phyloP scores from a whole-genome alignment of 177 flowering plant genomes.

The Tripterygium wilfordii region DNA sequence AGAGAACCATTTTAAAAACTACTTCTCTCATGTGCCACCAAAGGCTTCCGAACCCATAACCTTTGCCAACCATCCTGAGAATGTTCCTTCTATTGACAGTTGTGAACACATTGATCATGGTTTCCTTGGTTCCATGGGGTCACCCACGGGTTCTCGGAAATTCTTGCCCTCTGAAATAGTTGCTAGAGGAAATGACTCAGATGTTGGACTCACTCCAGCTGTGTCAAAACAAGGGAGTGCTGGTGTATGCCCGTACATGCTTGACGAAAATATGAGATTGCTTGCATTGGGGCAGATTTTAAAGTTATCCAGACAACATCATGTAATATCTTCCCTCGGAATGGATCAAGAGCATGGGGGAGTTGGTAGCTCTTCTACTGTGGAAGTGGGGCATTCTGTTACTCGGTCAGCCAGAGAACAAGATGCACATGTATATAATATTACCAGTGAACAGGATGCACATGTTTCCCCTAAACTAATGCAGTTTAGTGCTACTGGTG shows the following conservation, averaged over 20 bases:
- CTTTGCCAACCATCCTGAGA: slow-evolving; percentile 8
- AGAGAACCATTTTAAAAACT: slow-evolving; percentile 2
- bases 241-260: slow-evolving; percentile 16
- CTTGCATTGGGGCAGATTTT: slow-evolving; percentile 32
- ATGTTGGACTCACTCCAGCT: slow-evolving; percentile 13
- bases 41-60: slow-evolving; percentile 20
- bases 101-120: slow-evolving; percentile 14
- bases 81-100: slow-evolving; percentile 16
- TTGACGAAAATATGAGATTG: slow-evolving; percentile 36
- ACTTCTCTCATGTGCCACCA: slow-evolving; percentile 12
- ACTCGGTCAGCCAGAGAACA: slow-evolving; percentile 11
- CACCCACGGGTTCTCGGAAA: slow-evolving; percentile 13
- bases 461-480: slow-evolving; percentile 12
- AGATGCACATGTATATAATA: slow-evolving; percentile 10
- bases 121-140: slow-evolving; percentile 12
- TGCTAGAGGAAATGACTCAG: slow-evolving; percentile 19
- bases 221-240: slow-evolving; percentile 13
- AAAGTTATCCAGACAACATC: slow-evolving; percentile 32
- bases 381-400: slow-evolving; percentile 14
- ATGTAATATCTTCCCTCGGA: slow-evolving; percentile 17
- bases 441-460: slow-evolving; percentile 12
- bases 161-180: slow-evolving; percentile 14
- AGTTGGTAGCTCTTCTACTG: slow-evolving; percentile 6
- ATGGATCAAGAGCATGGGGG: slow-evolving; percentile 15
- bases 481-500: slow-evolving; percentile 15